phyloP scores from a whole-genome alignment of 2,329 filamentous ascomycete genomes.

The Emydomyces testavorans region DNA sequence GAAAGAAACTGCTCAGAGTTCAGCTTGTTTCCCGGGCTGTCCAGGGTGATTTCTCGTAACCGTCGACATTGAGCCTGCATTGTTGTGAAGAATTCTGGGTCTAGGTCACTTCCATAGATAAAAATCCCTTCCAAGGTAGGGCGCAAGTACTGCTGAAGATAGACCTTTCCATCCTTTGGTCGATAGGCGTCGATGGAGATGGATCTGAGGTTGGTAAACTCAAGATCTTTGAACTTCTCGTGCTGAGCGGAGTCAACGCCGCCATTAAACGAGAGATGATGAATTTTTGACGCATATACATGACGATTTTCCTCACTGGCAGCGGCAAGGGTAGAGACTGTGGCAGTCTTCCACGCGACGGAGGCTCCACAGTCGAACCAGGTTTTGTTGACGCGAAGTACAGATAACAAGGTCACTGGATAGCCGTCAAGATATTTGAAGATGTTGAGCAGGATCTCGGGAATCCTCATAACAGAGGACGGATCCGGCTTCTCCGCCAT shows the following conservation, averaged over 20 bases:
- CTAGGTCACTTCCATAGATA: background rate
- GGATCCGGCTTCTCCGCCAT: background rate
- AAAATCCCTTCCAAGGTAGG: background rate
- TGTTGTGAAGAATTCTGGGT: background rate
- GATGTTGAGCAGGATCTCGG: constrained; percentile 1
- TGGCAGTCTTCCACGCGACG: background rate
- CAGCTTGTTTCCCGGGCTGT: background rate
- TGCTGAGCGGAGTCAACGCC: background rate
- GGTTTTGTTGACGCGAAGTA: constrained; percentile 2
- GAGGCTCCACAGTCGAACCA: constrained; percentile 4
- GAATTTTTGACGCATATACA: constrained; percentile 6
- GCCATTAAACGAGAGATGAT: background rate
- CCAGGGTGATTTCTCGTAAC: background rate
- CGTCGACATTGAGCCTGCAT: background rate
- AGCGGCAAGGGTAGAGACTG: background rate
- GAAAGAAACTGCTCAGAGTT: constrained; percentile 2
- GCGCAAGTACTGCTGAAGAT: constrained; percentile 1
- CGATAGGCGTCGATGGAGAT: background rate
- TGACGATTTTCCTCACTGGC: background rate
- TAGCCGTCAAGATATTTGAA: constrained; percentile 3
- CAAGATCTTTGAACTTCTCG: background rate
- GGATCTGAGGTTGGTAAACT: background rate
- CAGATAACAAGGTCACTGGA: background rate
- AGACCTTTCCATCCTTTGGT: background rate
- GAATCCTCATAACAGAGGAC: background rate